These are phyloP conservation scores for Prototheca cutis DNA, from an alignment of 163 green algal genomes.

Conservation along the genomic window DNA sequence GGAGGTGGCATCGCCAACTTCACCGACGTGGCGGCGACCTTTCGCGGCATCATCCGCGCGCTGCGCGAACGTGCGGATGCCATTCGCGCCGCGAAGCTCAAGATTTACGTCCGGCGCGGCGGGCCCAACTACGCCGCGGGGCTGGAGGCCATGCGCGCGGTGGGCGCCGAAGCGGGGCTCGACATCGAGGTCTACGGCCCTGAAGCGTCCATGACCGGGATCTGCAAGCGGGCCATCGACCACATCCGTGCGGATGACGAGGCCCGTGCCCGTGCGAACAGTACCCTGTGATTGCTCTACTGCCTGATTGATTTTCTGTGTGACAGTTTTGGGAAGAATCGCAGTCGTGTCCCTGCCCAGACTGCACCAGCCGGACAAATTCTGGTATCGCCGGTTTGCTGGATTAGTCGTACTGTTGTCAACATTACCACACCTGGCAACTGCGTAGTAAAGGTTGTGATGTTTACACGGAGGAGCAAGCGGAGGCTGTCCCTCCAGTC, in stretches of 20 bases:
- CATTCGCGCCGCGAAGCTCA: constrained; percentile 64
- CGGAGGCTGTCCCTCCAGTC: too few species aligned
- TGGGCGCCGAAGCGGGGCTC: constrained; percentile 61
- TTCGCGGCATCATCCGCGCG: constrained; percentile 81
- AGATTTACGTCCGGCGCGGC: constrained; percentile 74
- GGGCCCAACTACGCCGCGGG: constrained; percentile 83
- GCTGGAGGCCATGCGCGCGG: constrained; percentile 62
- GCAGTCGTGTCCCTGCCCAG: too few species aligned
- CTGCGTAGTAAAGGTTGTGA: too few species aligned
- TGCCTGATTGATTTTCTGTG: neutral
- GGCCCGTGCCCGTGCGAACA: neutral
- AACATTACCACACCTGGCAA: too few species aligned
- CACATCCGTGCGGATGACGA: constrained; percentile 30
- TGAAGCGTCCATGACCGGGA: constrained; percentile 82
- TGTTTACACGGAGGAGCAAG: too few species aligned
- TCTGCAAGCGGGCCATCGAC: constrained; percentile 75
- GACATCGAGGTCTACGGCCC: constrained; percentile 62
- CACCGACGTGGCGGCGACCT: constrained; percentile 87
- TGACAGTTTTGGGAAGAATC: neutral
- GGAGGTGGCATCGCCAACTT: constrained; percentile 96
- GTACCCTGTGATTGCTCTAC: too few species aligned
- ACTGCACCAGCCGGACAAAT: too few species aligned
- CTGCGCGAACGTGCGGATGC: constrained; percentile 34
- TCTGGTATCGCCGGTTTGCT: too few species aligned
- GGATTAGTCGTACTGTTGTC: too few species aligned